Percentiles rank a stretch among this genome's conserved stretches.
phyloP scores from a whole-genome alignment of 352 stramenopile genomes.

The Phytophthora rubi region DNA sequence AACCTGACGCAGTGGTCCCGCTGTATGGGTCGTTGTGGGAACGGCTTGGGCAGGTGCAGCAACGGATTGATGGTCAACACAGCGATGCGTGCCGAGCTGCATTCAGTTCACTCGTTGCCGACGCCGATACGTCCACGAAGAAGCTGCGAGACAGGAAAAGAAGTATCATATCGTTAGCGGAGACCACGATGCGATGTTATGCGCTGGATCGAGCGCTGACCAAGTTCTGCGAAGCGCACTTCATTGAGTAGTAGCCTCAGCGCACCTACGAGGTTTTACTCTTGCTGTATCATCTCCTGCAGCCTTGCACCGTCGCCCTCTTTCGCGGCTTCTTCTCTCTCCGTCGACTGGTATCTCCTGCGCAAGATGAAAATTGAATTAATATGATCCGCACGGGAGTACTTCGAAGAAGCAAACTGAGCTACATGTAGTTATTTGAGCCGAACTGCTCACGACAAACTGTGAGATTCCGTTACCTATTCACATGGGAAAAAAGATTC shows the following conservation, averaged over 20 bases:
- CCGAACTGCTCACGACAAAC: too few species aligned
- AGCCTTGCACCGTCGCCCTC: too few species aligned
- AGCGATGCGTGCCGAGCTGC: neutral
- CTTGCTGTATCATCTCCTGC: too few species aligned
- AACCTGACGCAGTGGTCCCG: neutral
- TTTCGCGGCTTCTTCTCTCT: too few species aligned
- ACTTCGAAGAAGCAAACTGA: too few species aligned
- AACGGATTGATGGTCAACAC: neutral
- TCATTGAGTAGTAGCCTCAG: neutral
- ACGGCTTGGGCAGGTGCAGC: neutral
- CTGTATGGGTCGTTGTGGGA: neutral
- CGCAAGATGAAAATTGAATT: too few species aligned
- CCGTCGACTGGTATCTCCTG: too few species aligned
- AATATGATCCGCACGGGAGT: too few species aligned
- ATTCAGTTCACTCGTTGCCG: neutral
- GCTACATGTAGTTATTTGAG: too few species aligned
- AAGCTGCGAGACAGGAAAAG: neutral
- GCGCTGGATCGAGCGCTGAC: neutral
- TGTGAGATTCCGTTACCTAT: too few species aligned
- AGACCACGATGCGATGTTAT: neutral
- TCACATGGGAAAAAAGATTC: too few species aligned
- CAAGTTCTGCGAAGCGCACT: neutral
- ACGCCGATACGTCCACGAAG: neutral
- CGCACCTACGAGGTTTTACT: too few species aligned
- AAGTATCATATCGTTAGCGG: neutral